phyloP scores from a whole-genome alignment of 805 yeast genomes.

The Wickerhamomyces mucosus region DNA sequence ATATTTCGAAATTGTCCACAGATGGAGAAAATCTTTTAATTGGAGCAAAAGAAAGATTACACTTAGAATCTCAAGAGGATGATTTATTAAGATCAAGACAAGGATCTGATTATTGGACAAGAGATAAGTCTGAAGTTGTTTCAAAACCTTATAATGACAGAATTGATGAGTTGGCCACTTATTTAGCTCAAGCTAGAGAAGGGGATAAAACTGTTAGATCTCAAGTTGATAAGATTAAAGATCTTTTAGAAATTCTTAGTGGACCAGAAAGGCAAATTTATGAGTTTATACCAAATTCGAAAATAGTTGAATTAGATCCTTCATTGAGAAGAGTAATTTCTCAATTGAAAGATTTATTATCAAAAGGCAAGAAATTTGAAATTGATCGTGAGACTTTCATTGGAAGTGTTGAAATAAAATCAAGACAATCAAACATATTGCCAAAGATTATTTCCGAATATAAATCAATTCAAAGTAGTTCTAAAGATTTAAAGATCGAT shows the following conservation, averaged over 20 bases:
- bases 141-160: slow-evolving; percentile 30
- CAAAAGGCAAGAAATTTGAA: slow-evolving; percentile 26
- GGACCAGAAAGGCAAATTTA: slow-evolving; percentile 24
- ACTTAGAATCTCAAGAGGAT: slow-evolving; percentile 48
- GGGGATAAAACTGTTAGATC: slow-evolving; percentile 49
- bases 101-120: slow-evolving; percentile 47
- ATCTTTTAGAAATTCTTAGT: slow-evolving; percentile 33
- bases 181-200: slow-evolving; percentile 44
- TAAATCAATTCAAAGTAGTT: slow-evolving; percentile 19
- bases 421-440: slow-evolving; percentile 37
- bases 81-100: slow-evolving; percentile 35
- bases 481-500: slow-evolving; percentile 15
- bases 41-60: slow-evolving; percentile 36
- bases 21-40: slow-evolving; percentile 34
- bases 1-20: slow-evolving; percentile 33
- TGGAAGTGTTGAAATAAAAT: slow-evolving; percentile 33
- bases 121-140: slow-evolving; percentile 37
- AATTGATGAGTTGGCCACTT: slow-evolving; percentile 34
- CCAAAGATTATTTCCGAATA: slow-evolving; percentile 44
- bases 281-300: slow-evolving; percentile 22
- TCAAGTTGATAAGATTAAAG: slow-evolving; percentile 40
- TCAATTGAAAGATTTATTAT: slow-evolving; percentile 23
- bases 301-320: slow-evolving; percentile 24
- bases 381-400: slow-evolving; percentile 30
- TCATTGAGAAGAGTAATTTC: slow-evolving; percentile 25